Conservation (phyloP, 2,329 filamentous ascomycete species). For the Juglanconis sp. region DNA sequence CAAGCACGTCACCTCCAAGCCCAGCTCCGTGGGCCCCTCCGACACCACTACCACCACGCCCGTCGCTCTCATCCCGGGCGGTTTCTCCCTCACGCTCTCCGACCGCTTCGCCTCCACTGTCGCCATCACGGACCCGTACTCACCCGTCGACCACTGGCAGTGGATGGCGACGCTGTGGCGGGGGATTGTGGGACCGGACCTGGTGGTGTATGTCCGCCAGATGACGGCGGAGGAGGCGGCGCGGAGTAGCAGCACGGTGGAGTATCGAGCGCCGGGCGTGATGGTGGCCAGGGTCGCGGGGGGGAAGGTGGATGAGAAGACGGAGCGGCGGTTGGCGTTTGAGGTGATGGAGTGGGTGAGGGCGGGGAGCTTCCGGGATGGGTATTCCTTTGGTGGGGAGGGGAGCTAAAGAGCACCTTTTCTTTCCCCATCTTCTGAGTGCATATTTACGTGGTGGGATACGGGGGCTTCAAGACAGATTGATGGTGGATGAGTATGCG, state of each 20-base stretch:
- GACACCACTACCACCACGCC: slow-evolving; percentile 43
- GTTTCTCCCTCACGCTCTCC: slow-evolving; percentile 76
- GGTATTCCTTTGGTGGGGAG: slow-evolving; percentile 11
- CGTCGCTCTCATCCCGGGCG: slow-evolving; percentile 70
- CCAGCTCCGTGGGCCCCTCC: neutral
- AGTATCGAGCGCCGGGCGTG: slow-evolving; percentile 52
- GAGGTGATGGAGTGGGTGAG: slow-evolving; percentile 82
- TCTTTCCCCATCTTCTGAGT: neutral
- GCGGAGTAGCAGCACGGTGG: slow-evolving; percentile 43
- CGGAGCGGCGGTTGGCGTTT: slow-evolving; percentile 73
- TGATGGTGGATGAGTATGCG: neutral
- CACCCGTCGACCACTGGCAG: slow-evolving; percentile 89
- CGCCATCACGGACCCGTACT: slow-evolving; percentile 74
- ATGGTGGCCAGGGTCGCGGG: slow-evolving; percentile 52
- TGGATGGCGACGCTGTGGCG: slow-evolving; percentile 96
- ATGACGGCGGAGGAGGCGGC: slow-evolving; percentile 32
- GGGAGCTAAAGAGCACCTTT: neutral
- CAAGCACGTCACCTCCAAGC: slow-evolving; percentile 39
- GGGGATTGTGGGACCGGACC: slow-evolving; percentile 76
- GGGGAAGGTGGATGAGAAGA: slow-evolving; percentile 60
- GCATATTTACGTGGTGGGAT: neutral
- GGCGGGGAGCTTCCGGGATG: slow-evolving; percentile 39
- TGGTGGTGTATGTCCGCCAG: slow-evolving; percentile 64
- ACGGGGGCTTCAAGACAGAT: neutral
- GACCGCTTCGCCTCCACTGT: slow-evolving; percentile 72